A percentile compares a stretch with the other conserved stretches of the same genome.
Conservation (phyloP, 2,329 filamentous ascomycete species). For the Didymella pomorum region DNA sequence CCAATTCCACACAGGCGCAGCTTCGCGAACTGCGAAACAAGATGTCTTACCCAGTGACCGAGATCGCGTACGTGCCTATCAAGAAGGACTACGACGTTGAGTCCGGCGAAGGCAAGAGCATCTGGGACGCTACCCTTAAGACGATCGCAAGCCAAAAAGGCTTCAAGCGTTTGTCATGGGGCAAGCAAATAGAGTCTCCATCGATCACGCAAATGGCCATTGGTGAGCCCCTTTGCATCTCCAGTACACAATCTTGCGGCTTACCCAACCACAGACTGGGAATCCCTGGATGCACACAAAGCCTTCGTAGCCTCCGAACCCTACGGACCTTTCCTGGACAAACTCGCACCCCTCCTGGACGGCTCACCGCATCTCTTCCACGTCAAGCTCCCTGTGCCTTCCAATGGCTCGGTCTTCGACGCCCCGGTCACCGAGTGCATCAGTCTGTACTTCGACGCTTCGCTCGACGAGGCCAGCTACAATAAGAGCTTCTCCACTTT, state of each 20-base stretch:
- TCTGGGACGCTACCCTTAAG: slow-evolving; percentile 44
- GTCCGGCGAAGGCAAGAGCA: slow-evolving; percentile 35
- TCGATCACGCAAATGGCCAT: slow-evolving; percentile 50
- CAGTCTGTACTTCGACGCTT: slow-evolving; percentile 54
- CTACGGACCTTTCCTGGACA: slow-evolving; percentile 52
- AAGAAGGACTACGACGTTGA: slow-evolving; percentile 42
- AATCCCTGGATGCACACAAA: slow-evolving; percentile 50
- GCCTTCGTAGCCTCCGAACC: slow-evolving; percentile 49
- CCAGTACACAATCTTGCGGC: neutral
- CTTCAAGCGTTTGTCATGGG: slow-evolving; percentile 47
- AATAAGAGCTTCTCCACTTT: slow-evolving; percentile 51
- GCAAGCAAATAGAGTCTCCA: slow-evolving; percentile 52
- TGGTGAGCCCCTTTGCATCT: slow-evolving; percentile 42
- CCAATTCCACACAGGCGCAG: neutral
- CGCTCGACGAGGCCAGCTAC: slow-evolving; percentile 34
- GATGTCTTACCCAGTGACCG: slow-evolving; percentile 45
- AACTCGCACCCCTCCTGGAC: slow-evolving; percentile 40
- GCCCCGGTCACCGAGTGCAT: slow-evolving; percentile 61
- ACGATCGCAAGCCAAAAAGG: slow-evolving; percentile 52
- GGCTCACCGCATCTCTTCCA: slow-evolving; percentile 45
- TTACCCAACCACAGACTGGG: slow-evolving; percentile 52
- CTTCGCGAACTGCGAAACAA: neutral
- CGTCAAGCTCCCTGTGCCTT: slow-evolving; percentile 37
- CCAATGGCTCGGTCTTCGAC: slow-evolving; percentile 30
- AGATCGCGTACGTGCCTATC: slow-evolving; percentile 52